Percentiles rank a stretch among this genome's conserved stretches.
These are phyloP conservation scores for Arabis alpina DNA, from an alignment of 345 rosid species.

Conservation along the genomic window DNA sequence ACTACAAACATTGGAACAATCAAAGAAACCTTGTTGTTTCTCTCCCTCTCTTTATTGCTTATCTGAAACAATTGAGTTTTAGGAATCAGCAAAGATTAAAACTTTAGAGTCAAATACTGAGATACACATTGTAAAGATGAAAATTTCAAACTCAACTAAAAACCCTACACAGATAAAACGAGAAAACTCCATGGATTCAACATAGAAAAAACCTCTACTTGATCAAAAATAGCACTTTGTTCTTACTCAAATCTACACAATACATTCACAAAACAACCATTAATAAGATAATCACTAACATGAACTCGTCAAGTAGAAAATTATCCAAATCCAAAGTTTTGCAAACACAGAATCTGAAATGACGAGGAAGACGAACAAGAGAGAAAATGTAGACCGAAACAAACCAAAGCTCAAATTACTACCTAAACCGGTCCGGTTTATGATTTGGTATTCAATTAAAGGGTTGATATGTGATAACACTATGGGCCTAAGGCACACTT, in stretches of 20 bases:
- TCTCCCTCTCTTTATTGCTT: slow-evolving; percentile 28
- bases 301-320: too few relatives aligned
- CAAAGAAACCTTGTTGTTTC: slow-evolving; percentile 47
- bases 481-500: too few relatives aligned
- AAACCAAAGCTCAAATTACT: not conserved
- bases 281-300: not conserved
- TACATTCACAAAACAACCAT: not conserved
- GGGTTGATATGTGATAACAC: too few relatives aligned
- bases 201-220: too few relatives aligned
- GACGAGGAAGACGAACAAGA: slow-evolving; percentile 16
- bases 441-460: not conserved
- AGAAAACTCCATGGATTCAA: too few relatives aligned
- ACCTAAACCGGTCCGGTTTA: not conserved
- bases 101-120: not conserved
- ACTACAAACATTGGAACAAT: not conserved
- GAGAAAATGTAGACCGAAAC: slow-evolving; percentile 8
- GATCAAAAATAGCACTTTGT: too few relatives aligned
- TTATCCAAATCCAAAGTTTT: not conserved
- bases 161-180: not conserved
- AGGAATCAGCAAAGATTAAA: not conserved
- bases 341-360: slow-evolving; percentile 1
- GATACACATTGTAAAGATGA: too few relatives aligned
- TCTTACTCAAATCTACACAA: not conserved
- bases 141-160: too few relatives aligned
- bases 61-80: not conserved